Evolutionary conservation across 352 stramenopile genomes (phyloP), one percentile per base, ranked within the genome.

Genomic region (Pythium myriotylum): DNA sequence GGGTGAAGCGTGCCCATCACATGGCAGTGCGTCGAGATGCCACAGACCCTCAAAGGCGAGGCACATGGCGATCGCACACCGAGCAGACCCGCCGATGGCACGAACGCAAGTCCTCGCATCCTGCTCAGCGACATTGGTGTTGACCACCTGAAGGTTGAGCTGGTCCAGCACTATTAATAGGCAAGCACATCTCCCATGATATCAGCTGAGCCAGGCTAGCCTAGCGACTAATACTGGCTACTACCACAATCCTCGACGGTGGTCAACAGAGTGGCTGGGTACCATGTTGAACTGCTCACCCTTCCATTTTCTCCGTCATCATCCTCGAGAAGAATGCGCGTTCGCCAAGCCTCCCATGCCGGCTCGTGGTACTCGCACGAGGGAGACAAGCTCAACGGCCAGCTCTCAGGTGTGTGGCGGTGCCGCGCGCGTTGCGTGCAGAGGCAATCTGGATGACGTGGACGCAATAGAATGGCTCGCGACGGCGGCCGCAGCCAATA

Each of bases 321-420:
- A 4, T 47, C 35, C 32, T n/a, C 17, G 9, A 35, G 29, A 35
- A 35, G 5, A 35, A 79, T 81, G 60, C 73, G 70, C 47, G 67
- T 86, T n/a, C 78, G 84, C 26, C 62, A 89, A 37, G 81, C 87
- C 19, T 88, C 83, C 1, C 85, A 95, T 65, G 86, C 86, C 2
- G 83, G 85, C 42, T 93, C 83, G 32, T 95, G 86, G 86, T 95
- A 95, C 71, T 87, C 81, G 29, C 69, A 87, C 35, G 77, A 92
- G 33, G 62, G 82, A 51, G 58, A 73, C 2, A 66, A 77, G 66
- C 84, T 95, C 22, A 68, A 89, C 12, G 48, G 53, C 3, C 77
- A 95, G 65, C 76, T 94, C 48, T 54, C 58, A 27, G 76, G 81
- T 88, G 41, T 47, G 73, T 56, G 3, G 3, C 13, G 37, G 7